Evolutionary conservation across 1,284 basidiomycete genomes (phyloP).

Genomic region (Marasmius sp.): DNA sequence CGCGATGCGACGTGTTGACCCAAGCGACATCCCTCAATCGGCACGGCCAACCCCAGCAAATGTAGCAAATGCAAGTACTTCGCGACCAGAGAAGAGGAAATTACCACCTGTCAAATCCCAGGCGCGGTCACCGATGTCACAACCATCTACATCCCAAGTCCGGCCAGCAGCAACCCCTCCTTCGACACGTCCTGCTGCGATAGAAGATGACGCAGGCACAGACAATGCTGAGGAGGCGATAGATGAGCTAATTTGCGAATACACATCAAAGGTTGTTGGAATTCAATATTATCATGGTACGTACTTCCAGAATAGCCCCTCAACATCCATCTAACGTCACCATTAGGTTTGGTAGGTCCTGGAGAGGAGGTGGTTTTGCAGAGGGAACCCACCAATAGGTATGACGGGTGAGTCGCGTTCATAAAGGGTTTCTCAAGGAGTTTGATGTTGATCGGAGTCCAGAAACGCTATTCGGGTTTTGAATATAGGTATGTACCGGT

Average conservation of each 20-base stretch:
- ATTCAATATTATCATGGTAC: conserved; percentile 78
- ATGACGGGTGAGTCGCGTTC: conserved; percentile 54
- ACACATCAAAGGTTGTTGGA: conserved; percentile 71
- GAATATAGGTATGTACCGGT: conserved; percentile 51
- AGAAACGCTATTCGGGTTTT: conserved; percentile 80
- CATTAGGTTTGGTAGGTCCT: conserved; percentile 66
- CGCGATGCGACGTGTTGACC: conserved; percentile 49
- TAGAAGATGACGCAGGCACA: conserved; percentile 39
- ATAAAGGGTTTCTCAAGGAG: not conserved
- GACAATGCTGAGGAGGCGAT: conserved; percentile 42
- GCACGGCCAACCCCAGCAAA: conserved; percentile 20
- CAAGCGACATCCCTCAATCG: conserved; percentile 49
- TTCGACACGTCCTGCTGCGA: conserved; percentile 15
- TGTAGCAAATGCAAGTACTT: not conserved
- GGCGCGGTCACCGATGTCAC: not conserved
- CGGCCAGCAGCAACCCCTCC: conserved; percentile 13
- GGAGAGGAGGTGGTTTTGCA: conserved; percentile 78
- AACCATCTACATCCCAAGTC: conserved; percentile 10
- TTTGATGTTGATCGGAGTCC: not conserved
- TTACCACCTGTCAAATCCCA: conserved; percentile 7
- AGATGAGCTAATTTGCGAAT: conserved; percentile 67
- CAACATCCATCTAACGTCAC: not conserved
- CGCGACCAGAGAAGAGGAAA: conserved; percentile 26
- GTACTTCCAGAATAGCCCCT: conserved; percentile 4
- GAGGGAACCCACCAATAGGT: conserved; percentile 67